These are phyloP conservation scores for Penicillium sp. DNA, from an alignment of 2,329 filamentous ascomycete genomes.

Conservation along the genomic window DNA sequence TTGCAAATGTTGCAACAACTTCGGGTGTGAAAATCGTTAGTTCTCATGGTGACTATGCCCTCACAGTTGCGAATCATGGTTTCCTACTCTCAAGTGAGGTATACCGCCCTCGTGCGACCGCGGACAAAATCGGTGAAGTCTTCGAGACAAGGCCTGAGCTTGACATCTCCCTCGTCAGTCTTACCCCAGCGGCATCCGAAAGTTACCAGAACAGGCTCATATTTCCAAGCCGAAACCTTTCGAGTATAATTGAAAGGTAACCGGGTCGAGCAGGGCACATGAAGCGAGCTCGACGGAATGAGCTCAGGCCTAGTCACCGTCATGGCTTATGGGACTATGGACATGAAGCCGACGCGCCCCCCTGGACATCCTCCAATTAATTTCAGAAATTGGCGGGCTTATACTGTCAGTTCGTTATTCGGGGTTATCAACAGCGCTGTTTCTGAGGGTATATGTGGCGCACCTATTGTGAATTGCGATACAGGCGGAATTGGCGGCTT, in stretches of 20 bases:
- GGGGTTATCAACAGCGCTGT: slow-evolving; percentile 4
- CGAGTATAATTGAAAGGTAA: neutral
- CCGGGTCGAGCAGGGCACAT: slow-evolving; percentile 4
- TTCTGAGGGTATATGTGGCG: slow-evolving; percentile 5
- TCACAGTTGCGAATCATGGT: slow-evolving; percentile 9
- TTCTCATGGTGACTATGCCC: slow-evolving; percentile 2
- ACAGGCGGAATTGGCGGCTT: slow-evolving; percentile 7
- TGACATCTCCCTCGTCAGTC: slow-evolving; percentile 6
- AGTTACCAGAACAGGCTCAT: slow-evolving; percentile 7
- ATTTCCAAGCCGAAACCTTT: slow-evolving; percentile 12
- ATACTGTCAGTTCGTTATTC: slow-evolving; percentile 1
- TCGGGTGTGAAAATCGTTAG: slow-evolving; percentile 8
- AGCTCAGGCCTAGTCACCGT: slow-evolving; percentile 12
- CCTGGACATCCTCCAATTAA: slow-evolving; percentile 1
- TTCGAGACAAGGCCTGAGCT: slow-evolving; percentile 4
- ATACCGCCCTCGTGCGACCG: slow-evolving; percentile 1
- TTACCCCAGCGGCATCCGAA: slow-evolving; percentile 4
- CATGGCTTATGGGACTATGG: neutral
- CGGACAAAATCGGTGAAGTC: slow-evolving; percentile 6
- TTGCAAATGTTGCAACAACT: slow-evolving; percentile 4
- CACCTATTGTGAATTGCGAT: slow-evolving; percentile 8
- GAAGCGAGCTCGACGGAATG: slow-evolving; percentile 14
- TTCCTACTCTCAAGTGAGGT: slow-evolving; percentile 1
- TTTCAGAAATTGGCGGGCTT: slow-evolving; percentile 1
- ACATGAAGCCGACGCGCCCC: neutral